These are phyloP conservation scores for Larix kaempferi DNA, from an alignment of 75 land plant genomes.

Conservation along the genomic window DNA sequence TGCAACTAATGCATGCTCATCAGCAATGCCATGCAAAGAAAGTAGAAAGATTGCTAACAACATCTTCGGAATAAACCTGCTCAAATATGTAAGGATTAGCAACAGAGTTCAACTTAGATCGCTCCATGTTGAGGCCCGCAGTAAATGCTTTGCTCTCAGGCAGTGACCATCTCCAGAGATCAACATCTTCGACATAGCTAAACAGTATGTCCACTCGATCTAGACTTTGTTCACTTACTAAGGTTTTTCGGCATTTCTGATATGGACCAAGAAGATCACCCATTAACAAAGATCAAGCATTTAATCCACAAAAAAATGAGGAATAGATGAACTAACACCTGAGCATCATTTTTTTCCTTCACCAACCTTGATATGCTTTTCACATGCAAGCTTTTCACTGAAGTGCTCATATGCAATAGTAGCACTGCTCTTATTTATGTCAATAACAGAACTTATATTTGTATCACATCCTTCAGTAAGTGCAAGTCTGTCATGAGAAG, in stretches of 20 bases:
- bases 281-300: neutral
- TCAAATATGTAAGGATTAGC: conserved; percentile 69
- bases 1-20: no score
- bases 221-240: conserved; percentile 27
- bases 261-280: neutral
- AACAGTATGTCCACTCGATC: conserved; percentile 45
- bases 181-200: conserved; percentile 80
- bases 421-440: conserved; percentile 70
- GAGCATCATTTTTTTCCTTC: no score
- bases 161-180: conserved; percentile 59
- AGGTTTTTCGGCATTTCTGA: conserved; percentile 4
- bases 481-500: no score
- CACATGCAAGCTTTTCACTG: conserved; percentile 12
- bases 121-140: conserved; percentile 50
- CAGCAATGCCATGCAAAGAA: no score
- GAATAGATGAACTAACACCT: neutral
- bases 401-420: conserved; percentile 71
- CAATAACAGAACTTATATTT: conserved; percentile 48
- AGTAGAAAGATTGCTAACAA: neutral
- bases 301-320: neutral
- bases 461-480: conserved; percentile 11
- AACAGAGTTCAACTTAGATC: conserved; percentile 50
- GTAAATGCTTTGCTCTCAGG: conserved; percentile 67
- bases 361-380: no score
- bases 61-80: conserved; percentile 41